Conservation (phyloP, 2,329 filamentous ascomycete genomes). For the Diplodia mutila region DNA sequence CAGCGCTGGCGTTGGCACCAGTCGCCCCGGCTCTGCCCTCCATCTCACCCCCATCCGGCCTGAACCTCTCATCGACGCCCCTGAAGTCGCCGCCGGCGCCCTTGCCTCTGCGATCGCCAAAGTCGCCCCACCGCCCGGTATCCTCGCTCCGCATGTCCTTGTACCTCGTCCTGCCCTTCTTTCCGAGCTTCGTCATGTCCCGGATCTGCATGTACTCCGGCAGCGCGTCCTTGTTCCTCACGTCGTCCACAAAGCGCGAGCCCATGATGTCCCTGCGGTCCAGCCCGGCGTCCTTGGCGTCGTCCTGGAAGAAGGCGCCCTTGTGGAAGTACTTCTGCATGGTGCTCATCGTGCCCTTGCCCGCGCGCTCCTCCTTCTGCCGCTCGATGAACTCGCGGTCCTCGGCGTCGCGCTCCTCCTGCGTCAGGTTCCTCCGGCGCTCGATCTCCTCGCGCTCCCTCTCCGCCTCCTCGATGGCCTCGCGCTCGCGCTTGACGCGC, state of each 20-base stretch:
- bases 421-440: slow-evolving; percentile 80
- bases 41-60: slow-evolving; percentile 59
- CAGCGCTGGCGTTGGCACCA: slow-evolving; percentile 71
- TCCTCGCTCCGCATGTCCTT: slow-evolving; percentile 87
- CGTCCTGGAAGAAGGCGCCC: slow-evolving; percentile 91
- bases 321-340: slow-evolving; percentile 98
- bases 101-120: slow-evolving; percentile 53
- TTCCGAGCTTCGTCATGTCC: slow-evolving; percentile 91
- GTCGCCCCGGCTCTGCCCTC: slow-evolving; percentile 56
- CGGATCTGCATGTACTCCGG: slow-evolving; percentile 91
- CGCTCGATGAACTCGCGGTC: slow-evolving; percentile 76
- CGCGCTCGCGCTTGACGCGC: slow-evolving; percentile 83
- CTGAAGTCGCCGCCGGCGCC: slow-evolving; percentile 39
- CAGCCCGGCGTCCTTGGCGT: slow-evolving; percentile 74
- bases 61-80: slow-evolving; percentile 68
- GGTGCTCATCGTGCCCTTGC: slow-evolving; percentile 79
- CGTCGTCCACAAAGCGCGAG: slow-evolving; percentile 78
- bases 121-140: slow-evolving; percentile 81
- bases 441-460: slow-evolving; percentile 87
- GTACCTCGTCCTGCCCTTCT: slow-evolving; percentile 89
- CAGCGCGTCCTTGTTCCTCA: slow-evolving; percentile 77
- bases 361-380: slow-evolving; percentile 76
- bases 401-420: slow-evolving; percentile 83
- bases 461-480: slow-evolving; percentile 82
- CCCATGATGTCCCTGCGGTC: slow-evolving; percentile 86